Base-by-base conservation (phyloP, 116 monocot species). In the Papilionanthe hybrid region DNA sequence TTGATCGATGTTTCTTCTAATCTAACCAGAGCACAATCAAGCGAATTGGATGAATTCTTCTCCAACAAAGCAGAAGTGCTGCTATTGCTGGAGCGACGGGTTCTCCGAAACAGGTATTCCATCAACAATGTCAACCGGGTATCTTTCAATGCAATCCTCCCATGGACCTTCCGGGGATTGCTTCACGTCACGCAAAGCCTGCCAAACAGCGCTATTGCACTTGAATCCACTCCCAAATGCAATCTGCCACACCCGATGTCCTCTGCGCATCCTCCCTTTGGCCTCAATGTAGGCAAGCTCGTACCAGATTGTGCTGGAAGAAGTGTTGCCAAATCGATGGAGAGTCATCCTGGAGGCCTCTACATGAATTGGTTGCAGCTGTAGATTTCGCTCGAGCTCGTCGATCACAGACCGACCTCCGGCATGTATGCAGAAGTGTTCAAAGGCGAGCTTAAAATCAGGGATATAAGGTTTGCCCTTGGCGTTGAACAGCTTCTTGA, bases 191-290 rank as follows among this genome's bases (percentile, higher is more conserved):
- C 81, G 55, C 47, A 90, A 78, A 0, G 87, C 84, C 75, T 80
- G 72, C 90, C 90, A 90, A 1, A 90, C 85, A 0, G 85, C 90
- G 23, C 90, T 90, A 43, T 90, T 90, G 42, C 89, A 90, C 80
- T 90, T 90, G 72, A 90, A 88, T 30, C 85, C 88, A 19, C 85
- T 85, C 1, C 85, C 85, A 30, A 89, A 89, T 1, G 82, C 89
- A 49, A 90, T 90, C 81, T 87, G 87, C 90, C 87, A 90, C 9
- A 90, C 79, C 42, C 87, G 72, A 47, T 90, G 77, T 1, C 90
- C 90, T 42, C 27, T 78, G 75, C 76, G 53, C 75, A 90, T 80
- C 76, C 86, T 28, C 32, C 86, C 86, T 48, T 89, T 89, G 29
- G 84, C 79, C 79, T 89, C 89, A 5, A 56, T 80, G 67, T 89